Evolutionary conservation across 2,329 filamentous ascomycete genomes (phyloP), one percentile per base, ranked within the genome.

Genomic region (Colletotrichum magnum): DNA sequence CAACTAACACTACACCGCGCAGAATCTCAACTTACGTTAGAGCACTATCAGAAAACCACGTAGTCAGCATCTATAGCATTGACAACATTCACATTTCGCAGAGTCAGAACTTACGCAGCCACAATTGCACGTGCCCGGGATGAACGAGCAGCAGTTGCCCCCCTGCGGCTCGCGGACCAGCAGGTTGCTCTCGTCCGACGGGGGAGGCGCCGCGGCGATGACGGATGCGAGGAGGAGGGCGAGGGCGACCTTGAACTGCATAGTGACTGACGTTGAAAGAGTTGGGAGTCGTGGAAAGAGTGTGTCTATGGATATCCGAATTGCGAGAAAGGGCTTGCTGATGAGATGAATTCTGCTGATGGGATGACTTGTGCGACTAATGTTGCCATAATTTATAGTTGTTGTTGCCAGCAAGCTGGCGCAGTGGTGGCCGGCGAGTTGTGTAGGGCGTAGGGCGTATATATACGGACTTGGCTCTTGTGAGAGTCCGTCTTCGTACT

Each of bases 51-150:
- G n/a, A 1, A 10, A 13, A 26, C 5, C 18, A n/a, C n/a, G n/a
- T n/a, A 7, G 47, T 26, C 18, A 50, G 47, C 13, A 18, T 2
- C 47, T 50, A 18, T 9, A 21, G 2, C 5, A 16, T 21, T 7
- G 24, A 13, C 4, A 4, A 50, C 1, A 18, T 4, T 18, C 9
- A 4, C 0, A n/a, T 18, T 7, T 9, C 2, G 18, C 5, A 21
- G 21, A 7, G n/a, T 12, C 3, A 15, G 9, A 13, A 58, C 56
- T 48, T 58, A 58, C 56, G 41, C 56, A 58, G 24, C 56, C n/a
- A 16, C 56, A 58, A 9, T 58, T 36, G 16, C 56, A 58, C 5
- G 56, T 58, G 24, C 56, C 56, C 9, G 56, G 56, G n/a, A 48
- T 58, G 56, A 26, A 48, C 7, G 56, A 58, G 41, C 56, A 58